These are phyloP conservation scores for Didymellaceae sp. DNA, from an alignment of 2,329 filamentous ascomycete species.

Conservation along the genomic window DNA sequence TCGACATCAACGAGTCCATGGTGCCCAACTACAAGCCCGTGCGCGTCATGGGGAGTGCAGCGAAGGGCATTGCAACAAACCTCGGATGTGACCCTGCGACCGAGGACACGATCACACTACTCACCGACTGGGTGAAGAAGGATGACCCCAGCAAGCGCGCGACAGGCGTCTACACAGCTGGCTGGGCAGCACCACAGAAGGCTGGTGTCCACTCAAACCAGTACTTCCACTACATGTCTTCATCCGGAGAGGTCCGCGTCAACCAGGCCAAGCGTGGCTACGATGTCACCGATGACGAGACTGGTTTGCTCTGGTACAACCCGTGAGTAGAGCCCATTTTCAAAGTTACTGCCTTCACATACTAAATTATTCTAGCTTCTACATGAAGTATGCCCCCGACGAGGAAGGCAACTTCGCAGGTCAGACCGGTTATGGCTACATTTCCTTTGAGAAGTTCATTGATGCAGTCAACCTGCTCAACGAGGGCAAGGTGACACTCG, in stretches of 20 bases:
- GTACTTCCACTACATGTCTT: conserved; percentile 93
- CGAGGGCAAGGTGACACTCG: conserved; percentile 72
- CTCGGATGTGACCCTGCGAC: conserved; percentile 81
- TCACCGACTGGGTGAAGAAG: conserved; percentile 86
- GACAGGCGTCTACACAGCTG: conserved; percentile 90
- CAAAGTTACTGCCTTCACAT: background rate
- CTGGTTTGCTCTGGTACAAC: conserved; percentile 82
- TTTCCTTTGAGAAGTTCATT: conserved; percentile 95
- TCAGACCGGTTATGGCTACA: conserved; percentile 90
- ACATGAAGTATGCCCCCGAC: conserved; percentile 93
- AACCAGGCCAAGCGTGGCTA: conserved; percentile 96
- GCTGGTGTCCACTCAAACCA: conserved; percentile 97
- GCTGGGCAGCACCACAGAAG: conserved; percentile 91
- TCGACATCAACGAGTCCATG: conserved; percentile 94
- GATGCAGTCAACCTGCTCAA: conserved; percentile 84
- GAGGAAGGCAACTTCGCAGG: conserved; percentile 94
- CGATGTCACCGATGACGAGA: conserved; percentile 85
- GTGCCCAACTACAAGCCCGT: conserved; percentile 80
- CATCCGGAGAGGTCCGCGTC: conserved; percentile 82
- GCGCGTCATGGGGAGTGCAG: conserved; percentile 78
- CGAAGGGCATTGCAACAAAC: conserved; percentile 77
- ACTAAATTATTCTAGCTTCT: conserved; percentile 63
- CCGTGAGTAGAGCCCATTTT: conserved; percentile 58
- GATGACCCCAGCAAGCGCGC: conserved; percentile 72
- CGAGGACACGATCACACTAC: conserved; percentile 90